phyloP scores from a whole-genome alignment of 805 yeast genomes.

The Starmerella powellii region DNA sequence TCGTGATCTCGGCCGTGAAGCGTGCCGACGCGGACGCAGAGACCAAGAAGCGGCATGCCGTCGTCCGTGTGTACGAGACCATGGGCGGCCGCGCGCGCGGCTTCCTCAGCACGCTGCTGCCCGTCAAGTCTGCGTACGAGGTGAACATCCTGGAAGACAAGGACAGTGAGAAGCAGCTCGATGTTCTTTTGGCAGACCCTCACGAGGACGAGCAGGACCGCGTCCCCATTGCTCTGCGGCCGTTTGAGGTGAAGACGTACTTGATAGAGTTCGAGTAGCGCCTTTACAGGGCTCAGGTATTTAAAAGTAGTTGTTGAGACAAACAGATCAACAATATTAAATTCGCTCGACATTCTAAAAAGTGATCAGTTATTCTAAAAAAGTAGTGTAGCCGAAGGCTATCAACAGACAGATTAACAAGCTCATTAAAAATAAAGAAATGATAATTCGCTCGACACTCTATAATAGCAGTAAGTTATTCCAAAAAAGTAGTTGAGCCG shows the following conservation, averaged over 20 bases:
- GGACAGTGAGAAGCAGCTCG: constrained; percentile 24
- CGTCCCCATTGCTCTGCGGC: constrained; percentile 39
- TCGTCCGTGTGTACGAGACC: constrained; percentile 73
- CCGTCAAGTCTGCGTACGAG: constrained; percentile 43
- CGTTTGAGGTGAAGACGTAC: constrained; percentile 67
- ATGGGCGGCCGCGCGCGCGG: constrained; percentile 69
- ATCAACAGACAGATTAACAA: too few relatives aligned
- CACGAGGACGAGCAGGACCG: constrained; percentile 21
- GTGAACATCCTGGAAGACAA: constrained; percentile 35
- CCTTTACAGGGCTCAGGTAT: too few relatives aligned
- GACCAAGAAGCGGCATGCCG: constrained; percentile 39
- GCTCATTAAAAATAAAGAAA: too few relatives aligned
- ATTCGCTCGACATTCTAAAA: too few relatives aligned
- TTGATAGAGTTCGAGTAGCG: constrained; percentile 33
- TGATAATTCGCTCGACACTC: too few relatives aligned
- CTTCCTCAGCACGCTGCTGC: constrained; percentile 35
- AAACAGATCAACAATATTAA: too few relatives aligned
- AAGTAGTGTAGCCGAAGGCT: too few relatives aligned
- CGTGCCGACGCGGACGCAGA: constrained; percentile 75
- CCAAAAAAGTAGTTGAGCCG: too few relatives aligned
- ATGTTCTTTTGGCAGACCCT: constrained; percentile 18
- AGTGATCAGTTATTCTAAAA: too few relatives aligned
- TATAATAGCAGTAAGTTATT: too few relatives aligned
- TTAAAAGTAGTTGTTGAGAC: too few relatives aligned
- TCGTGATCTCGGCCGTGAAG: constrained; percentile 66